Conservation (phyloP, 2,329 filamentous ascomycete species). For the Cadophora sp. region DNA sequence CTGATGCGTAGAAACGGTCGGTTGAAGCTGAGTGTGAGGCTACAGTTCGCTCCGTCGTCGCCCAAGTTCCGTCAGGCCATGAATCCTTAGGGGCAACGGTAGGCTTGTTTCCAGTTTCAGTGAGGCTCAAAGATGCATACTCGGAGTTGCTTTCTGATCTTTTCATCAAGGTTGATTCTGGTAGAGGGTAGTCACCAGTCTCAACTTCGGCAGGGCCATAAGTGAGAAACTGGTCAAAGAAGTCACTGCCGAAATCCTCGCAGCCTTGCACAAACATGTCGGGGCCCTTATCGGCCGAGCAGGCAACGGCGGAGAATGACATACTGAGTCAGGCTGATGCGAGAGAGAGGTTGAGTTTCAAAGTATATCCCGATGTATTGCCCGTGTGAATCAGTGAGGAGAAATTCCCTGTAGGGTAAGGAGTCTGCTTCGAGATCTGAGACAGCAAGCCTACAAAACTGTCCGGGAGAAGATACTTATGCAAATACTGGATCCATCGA, state of each 20-base stretch:
- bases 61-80: conserved; percentile 31
- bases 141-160: conserved; percentile 45
- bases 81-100: conserved; percentile 16
- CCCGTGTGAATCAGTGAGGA: conserved; percentile 25
- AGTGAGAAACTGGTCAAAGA: conserved; percentile 69
- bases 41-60: conserved; percentile 26
- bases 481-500: conserved; percentile 31
- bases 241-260: conserved; percentile 62
- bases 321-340: conserved; percentile 29
- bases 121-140: conserved; percentile 30
- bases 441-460: conserved; percentile 36
- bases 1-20: conserved; percentile 39
- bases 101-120: conserved; percentile 30
- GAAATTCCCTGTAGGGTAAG: conserved; percentile 34
- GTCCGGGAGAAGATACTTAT: conserved; percentile 41
- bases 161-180: conserved; percentile 55
- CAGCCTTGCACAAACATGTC: conserved; percentile 55
- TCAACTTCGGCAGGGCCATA: conserved; percentile 57
- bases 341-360: conserved; percentile 22
- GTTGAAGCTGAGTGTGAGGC: conserved; percentile 28
- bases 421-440: conserved; percentile 35
- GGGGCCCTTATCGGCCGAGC: conserved; percentile 55
- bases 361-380: conserved; percentile 25
- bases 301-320: conserved; percentile 37
- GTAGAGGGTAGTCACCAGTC: conserved; percentile 47